Evolutionary conservation across 2,329 filamentous ascomycete genomes (phyloP), one percentile per base, ranked within the genome.

Genomic region (Gnomoniopsis sp.): DNA sequence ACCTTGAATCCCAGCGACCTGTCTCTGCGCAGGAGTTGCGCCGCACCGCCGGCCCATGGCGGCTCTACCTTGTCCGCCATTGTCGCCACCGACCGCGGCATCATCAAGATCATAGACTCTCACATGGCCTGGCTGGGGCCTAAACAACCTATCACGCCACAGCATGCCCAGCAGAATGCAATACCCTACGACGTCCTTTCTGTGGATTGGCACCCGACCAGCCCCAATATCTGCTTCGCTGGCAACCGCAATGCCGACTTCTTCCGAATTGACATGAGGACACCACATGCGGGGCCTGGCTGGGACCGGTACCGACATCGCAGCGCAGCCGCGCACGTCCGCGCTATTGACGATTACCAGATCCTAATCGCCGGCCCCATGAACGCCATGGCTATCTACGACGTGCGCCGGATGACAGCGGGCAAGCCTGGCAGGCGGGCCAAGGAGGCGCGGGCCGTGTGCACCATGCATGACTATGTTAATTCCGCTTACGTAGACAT

Each of bases 341-440:
- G 75, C 36, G 76, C 78, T 54, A 65, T 85, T 2, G 76, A 78
- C 51, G 68, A 71, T 8, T 70, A 83, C 63, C 77, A 80, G 48
- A 71, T 86, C 21, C 71, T 88, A 2, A 79, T 80, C 3, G 78
- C 82, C 0, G 83, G 84, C 1, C 69, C 84, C 2, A 65, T 70
- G 34, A 75, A 74, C 65, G 72, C 66, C 55, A 80, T 88, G 72
- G 74, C 74, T 1, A 69, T 86, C 6, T 88, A 85, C 65, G 85
- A 88, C 62, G 61, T 82, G 34, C 82, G 85, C 1, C 57, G 59
- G 56, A 33, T 44, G 26, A n/a, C 17, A 10, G 15, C 23, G 38
- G 23, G 8, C n/a, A n/a, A n/a, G n/a, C n/a, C n/a, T n/a, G n/a
- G 19, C 8, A 12, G n/a, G 14, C 36, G 6, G 83, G 53, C 56